Base-by-base conservation (phyloP, 2,329 filamentous ascomycete species). In the Ceratocystis variospora region DNA sequence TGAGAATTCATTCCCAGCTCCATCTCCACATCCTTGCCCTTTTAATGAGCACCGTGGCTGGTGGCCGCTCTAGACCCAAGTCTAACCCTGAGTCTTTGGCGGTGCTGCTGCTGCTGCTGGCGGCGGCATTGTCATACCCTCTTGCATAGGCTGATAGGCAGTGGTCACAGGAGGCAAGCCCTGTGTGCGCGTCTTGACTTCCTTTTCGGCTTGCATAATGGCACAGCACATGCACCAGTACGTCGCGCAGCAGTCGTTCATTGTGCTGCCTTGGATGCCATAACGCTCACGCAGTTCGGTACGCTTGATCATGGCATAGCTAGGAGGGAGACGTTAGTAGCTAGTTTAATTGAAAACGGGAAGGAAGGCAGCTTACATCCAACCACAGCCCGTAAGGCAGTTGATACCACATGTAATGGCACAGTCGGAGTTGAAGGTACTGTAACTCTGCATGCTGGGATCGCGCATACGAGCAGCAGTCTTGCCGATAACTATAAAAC, bases 191-290 rank as follows among this genome's bases (percentile, higher is more conserved):
- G 59, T 62, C 66, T 72, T 71, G 59, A 79, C 77, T 71, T 85
- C 83, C 70, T 83, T 82, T 67, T 84, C 81, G 66, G 84, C 78
- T 75, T 86, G 83, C 69, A 84, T 77, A 67, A 84, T 73, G 5
- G 77, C 76, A 71, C 83, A 85, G 77, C 81, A 84, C 45, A 76
- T 72, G 72, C 83, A 85, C 75, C 78, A 85, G 72, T 75, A 83
- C 15, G 78, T 74, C n/a, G 74, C 72, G 70, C 79, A 79, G 74
- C 77, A 85, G 71, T 85, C 83, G 44, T 73, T 73, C 67, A 72
- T 72, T 46, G 75, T 76, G 61, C 74, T 76, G 45, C 82, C 82
- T 59, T 79, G 72, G 71, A 85, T 83, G 69, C 76, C 77, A 73
- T 81, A 83, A 50, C 75, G 76, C 65, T 80, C 74, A 62, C 82